phyloP scores from a whole-genome alignment of 345 rosid genomes.

The Eucalyptus caleyi region DNA sequence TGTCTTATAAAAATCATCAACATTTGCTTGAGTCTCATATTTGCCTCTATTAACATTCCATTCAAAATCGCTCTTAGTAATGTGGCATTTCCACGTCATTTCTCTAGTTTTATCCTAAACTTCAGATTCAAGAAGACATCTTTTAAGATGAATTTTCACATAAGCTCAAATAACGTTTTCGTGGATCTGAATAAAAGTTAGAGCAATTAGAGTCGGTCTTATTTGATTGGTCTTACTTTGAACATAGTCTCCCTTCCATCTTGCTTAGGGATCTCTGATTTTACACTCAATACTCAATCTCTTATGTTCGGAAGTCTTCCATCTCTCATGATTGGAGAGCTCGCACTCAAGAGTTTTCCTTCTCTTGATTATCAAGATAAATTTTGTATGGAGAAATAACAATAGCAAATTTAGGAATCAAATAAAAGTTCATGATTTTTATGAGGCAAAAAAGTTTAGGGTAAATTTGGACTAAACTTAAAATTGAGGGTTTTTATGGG shows the following conservation, averaged over 20 bases:
- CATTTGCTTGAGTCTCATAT: background rate
- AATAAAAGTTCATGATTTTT: no score
- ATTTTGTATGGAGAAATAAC: background rate
- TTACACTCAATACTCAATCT: background rate
- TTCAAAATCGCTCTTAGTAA: background rate
- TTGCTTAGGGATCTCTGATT: background rate
- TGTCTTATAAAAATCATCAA: no score
- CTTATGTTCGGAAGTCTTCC: rapidly evolving
- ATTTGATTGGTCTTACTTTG: background rate
- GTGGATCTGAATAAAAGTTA: no score
- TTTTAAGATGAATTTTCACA: background rate
- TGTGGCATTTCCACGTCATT: background rate
- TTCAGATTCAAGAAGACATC: background rate
- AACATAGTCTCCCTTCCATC: background rate
- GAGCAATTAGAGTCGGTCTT: background rate
- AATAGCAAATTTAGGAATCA: background rate
- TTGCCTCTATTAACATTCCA: background rate
- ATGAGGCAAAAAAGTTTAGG: background rate
- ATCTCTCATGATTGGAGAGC: background rate
- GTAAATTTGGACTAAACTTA: background rate
- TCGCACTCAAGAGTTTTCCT: background rate
- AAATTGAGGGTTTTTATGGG: background rate
- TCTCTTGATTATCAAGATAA: background rate
- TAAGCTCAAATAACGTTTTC: background rate
- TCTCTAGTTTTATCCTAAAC: background rate